phyloP scores from a whole-genome alignment of 2,329 filamentous ascomycete genomes.

The Pochonia chlamydosporia region DNA sequence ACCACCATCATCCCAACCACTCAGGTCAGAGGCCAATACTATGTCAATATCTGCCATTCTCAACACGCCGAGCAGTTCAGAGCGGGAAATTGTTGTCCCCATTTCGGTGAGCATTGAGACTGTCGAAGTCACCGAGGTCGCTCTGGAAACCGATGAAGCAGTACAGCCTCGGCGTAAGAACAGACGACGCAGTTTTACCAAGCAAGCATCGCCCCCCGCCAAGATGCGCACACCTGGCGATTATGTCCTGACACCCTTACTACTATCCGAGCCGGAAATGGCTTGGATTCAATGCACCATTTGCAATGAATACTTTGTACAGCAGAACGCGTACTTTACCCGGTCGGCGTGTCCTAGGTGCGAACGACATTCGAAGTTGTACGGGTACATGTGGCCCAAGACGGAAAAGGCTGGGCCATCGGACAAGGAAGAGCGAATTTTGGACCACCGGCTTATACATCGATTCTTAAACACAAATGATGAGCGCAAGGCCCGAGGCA shows the following conservation, averaged over 20 bases:
- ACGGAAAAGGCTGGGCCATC: slow-evolving; percentile 72
- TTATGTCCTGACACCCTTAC: slow-evolving; percentile 72
- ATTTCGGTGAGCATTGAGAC: slow-evolving; percentile 22
- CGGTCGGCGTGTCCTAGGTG: slow-evolving; percentile 83
- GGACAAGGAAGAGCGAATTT: slow-evolving; percentile 65
- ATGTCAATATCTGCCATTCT: slow-evolving; percentile 29
- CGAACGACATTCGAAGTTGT: slow-evolving; percentile 91
- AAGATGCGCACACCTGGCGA: slow-evolving; percentile 59
- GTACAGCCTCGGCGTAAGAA: slow-evolving; percentile 20
- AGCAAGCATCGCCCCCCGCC: slow-evolving; percentile 26
- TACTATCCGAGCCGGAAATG: slow-evolving; percentile 69
- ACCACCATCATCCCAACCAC: slow-evolving; percentile 12
- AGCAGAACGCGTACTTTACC: slow-evolving; percentile 82
- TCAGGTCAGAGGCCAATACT: slow-evolving; percentile 13
- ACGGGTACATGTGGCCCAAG: slow-evolving; percentile 94
- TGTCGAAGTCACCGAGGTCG: slow-evolving; percentile 10
- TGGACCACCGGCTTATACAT: slow-evolving; percentile 84
- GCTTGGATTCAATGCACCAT: slow-evolving; percentile 88
- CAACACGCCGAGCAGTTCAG: slow-evolving; percentile 19
- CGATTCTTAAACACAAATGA: slow-evolving; percentile 72
- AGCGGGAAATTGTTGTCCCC: slow-evolving; percentile 7
- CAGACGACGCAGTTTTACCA: slow-evolving; percentile 26
- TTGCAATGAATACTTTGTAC: slow-evolving; percentile 78
- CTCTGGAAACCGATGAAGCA: slow-evolving; percentile 5
- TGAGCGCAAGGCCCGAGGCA: slow-evolving; percentile 50